Evolutionary conservation across 1,284 basidiomycete species (phyloP), one percentile per base, ranked within the genome.

Genomic region (Xanthoconium separans): DNA sequence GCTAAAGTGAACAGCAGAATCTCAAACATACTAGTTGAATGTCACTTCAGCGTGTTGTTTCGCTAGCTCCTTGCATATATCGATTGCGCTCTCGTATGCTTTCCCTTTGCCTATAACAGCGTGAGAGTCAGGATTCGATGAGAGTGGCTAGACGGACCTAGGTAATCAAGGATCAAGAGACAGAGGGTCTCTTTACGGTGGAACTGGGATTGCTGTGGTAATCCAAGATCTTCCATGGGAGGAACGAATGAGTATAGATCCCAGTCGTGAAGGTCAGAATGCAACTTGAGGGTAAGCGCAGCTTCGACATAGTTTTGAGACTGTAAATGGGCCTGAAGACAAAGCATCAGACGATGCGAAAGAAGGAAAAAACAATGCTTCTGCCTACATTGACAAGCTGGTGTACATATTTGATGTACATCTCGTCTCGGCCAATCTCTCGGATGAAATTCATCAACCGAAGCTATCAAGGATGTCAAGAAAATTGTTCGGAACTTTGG

Each of bases 251-350:
- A 79, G 56, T 84, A 85, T 18, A 88, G 74, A 68, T 88, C 84
- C 95, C 96, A 99, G 45, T 90, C 84, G 65, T 97, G 93, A 5
- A 97, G 78, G 68, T 98, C 94, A 29, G 96, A 92, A 69, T 98
- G 95, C 34, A 98, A 72, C 70, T 93, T 94, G 56, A 98, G 77
- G 0, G 95, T 96, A 31, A 97, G 76, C 3, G 93, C 95, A 3
- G 95, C 95, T 69, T 96, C 94, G 11, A 93, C 86, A 65, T 91
- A 93, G 71, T 96, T 95, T 63, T 92, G 87, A 27, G 89, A 87
- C 71, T 90, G 86, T 1, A 94, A 75, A 65, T 94, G 92, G 79
- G 93, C 89, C 82, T 89, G 57, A 16, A 57, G 29, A 43, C 65
- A 20, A 69, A 49, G 27, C 24, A 22, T 44, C 22, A 46, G n/a